Evolutionary conservation across 345 rosid species (phyloP).

Genomic region (Eucalyptus pauciflora): DNA sequence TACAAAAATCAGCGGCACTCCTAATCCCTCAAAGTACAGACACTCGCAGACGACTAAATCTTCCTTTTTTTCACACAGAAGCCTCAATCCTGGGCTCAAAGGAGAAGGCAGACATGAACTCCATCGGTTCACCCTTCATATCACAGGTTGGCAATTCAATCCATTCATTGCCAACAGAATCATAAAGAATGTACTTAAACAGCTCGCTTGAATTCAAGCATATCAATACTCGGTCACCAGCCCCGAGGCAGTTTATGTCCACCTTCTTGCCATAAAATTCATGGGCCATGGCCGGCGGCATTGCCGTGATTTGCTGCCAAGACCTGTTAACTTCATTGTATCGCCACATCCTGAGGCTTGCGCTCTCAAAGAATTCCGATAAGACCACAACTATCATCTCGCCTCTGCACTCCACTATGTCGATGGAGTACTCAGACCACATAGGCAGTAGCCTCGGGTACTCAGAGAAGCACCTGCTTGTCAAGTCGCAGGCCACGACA

Average conservation of each 20-base stretch:
- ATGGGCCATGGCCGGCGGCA: constrained; percentile 83
- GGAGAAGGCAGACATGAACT: constrained; percentile 70
- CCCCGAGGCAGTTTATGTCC: constrained; percentile 78
- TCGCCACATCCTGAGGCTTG: constrained; percentile 78
- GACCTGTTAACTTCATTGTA: constrained; percentile 25
- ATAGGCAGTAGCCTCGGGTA: constrained; percentile 68
- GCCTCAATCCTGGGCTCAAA: constrained; percentile 86
- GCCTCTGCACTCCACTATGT: constrained; percentile 67
- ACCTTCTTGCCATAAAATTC: constrained; percentile 65
- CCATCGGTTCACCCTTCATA: constrained; percentile 43
- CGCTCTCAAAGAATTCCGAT: constrained; percentile 71
- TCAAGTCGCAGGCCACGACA: constrained; percentile 56
- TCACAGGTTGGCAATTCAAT: constrained; percentile 41
- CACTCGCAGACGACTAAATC: background rate
- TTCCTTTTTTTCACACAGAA: constrained; percentile 14
- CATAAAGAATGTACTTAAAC: constrained; percentile 43
- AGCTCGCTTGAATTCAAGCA: constrained; percentile 58
- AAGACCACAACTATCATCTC: constrained; percentile 55
- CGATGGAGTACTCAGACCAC: constrained; percentile 66
- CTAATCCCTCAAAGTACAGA: background rate
- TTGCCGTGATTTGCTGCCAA: constrained; percentile 57
- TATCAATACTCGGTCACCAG: constrained; percentile 43
- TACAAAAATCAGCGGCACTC: background rate
- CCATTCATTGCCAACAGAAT: constrained; percentile 44
- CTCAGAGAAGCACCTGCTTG: constrained; percentile 37